phyloP scores from a whole-genome alignment of 495 filamentous ascomycete genomes.

The Ramalina intermedia region DNA sequence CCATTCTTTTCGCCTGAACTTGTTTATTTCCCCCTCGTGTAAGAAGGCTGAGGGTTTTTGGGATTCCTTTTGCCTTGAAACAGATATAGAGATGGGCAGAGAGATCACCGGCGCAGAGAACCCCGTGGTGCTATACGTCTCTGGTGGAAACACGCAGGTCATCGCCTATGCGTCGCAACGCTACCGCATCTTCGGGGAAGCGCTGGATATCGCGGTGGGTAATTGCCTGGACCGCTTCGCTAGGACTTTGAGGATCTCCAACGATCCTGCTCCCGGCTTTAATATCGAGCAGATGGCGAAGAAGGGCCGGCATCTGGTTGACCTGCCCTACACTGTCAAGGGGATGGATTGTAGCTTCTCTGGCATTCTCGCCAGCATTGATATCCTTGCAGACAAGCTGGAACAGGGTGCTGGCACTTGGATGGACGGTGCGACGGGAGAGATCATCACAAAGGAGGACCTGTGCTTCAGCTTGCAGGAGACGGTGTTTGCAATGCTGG shows the following conservation, averaged over 20 bases:
- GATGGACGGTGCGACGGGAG: conserved; percentile 24
- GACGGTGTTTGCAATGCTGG: conserved; percentile 89
- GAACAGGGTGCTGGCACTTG: conserved; percentile 17
- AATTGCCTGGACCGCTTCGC: conserved; percentile 97
- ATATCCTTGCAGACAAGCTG: conserved; percentile 50
- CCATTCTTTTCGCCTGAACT: too few species aligned
- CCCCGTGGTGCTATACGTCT: conserved; percentile 91
- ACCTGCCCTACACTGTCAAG: conserved; percentile 91
- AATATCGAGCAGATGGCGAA: conserved; percentile 97
- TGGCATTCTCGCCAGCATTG: conserved; percentile 72
- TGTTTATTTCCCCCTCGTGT: too few species aligned
- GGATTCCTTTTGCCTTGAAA: background rate
- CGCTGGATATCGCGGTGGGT: conserved; percentile 91
- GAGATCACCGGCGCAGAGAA: conserved; percentile 84
- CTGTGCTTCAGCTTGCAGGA: conserved; percentile 92
- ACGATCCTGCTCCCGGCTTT: conserved; percentile 92
- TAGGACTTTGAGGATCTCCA: conserved; percentile 73
- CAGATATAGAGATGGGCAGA: conserved; percentile 92
- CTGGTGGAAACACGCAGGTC: conserved; percentile 93
- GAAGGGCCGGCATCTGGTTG: conserved; percentile 54
- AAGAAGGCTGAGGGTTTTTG: too few species aligned
- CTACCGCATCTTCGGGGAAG: conserved; percentile 96
- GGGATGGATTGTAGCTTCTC: conserved; percentile 97
- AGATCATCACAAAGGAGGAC: conserved; percentile 61
- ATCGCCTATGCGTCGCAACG: conserved; percentile 89